phyloP scores from a whole-genome alignment of 2,329 filamentous ascomycete genomes.

The Xylariaceae sp. region DNA sequence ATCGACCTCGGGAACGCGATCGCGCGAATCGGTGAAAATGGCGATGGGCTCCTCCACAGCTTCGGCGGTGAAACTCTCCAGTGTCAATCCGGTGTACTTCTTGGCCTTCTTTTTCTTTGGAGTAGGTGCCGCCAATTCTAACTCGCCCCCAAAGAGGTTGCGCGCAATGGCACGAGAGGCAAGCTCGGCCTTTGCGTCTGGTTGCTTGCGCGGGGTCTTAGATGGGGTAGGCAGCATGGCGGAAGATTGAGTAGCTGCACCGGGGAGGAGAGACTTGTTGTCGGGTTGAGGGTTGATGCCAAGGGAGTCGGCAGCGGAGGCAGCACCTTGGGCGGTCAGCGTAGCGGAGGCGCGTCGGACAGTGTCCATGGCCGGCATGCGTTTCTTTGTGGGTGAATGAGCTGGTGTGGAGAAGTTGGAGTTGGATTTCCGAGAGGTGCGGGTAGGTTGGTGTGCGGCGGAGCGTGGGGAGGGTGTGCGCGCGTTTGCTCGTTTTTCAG shows the following conservation, averaged over 20 bases:
- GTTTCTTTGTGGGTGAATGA: conserved; percentile 48
- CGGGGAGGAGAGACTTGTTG: conserved; percentile 22
- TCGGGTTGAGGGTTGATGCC: conserved; percentile 28
- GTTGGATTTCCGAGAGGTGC: conserved; percentile 22
- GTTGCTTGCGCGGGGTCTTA: conserved; percentile 69
- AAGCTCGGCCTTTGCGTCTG: conserved; percentile 44
- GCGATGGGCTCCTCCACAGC: conserved; percentile 57
- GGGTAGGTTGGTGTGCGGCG: conserved; percentile 22
- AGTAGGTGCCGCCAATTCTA: conserved; percentile 55
- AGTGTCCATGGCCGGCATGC: conserved; percentile 40
- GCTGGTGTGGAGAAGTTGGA: conserved; percentile 38
- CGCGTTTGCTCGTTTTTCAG: conserved; percentile 48
- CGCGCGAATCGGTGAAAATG: conserved; percentile 77
- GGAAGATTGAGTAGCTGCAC: conserved; percentile 29
- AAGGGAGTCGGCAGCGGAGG: conserved; percentile 39
- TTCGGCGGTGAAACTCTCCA: conserved; percentile 56
- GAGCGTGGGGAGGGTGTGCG: conserved; percentile 52
- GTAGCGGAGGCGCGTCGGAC: conserved; percentile 43
- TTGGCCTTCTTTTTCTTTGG: conserved; percentile 54
- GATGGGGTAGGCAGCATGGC: conserved; percentile 72
- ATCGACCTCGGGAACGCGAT: conserved; percentile 67
- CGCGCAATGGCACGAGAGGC: conserved; percentile 53
- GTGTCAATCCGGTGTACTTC: conserved; percentile 50
- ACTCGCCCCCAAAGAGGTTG: conserved; percentile 57
- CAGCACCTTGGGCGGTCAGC: conserved; percentile 39